These are phyloP conservation scores for Glonium stellatum DNA, from an alignment of 495 filamentous ascomycete genomes.

Conservation along the genomic window DNA sequence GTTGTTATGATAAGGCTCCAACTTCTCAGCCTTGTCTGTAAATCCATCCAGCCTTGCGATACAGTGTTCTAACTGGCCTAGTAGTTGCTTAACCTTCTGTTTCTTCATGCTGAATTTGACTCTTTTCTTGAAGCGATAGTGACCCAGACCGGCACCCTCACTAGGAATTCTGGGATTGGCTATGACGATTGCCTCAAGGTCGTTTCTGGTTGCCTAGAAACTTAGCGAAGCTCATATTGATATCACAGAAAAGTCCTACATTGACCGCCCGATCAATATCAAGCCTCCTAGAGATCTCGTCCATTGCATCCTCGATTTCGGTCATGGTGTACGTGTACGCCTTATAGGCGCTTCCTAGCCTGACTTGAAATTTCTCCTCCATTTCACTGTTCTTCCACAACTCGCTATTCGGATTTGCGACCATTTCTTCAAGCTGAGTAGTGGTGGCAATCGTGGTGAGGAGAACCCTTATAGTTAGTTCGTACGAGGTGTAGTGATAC, in stretches of 20 bases:
- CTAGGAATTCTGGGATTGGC: neutral
- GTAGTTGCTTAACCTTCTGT: neutral
- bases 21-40: constrained; percentile 4
- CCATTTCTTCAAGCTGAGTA: neutral
- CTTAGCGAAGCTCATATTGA: neutral
- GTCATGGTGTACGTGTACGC: neutral
- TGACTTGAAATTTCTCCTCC: neutral
- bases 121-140: neutral
- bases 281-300: neutral
- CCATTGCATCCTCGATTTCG: neutral
- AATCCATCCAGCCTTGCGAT: constrained; percentile 1
- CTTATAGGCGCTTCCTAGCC: neutral
- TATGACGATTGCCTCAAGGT: constrained; percentile 1
- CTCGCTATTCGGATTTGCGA: neutral
- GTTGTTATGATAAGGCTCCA: neutral
- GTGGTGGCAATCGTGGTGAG: neutral
- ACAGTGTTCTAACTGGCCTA: neutral
- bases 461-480: neutral
- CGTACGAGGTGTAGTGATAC: neutral
- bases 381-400: neutral
- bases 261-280: neutral
- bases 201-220: neutral
- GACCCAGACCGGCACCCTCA: neutral
- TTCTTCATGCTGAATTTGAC: constrained; percentile 4
- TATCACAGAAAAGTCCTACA: neutral